Evolutionary conservation across 768 basidiomycete species (phyloP).

Genomic region (Amanita rimosa): DNA sequence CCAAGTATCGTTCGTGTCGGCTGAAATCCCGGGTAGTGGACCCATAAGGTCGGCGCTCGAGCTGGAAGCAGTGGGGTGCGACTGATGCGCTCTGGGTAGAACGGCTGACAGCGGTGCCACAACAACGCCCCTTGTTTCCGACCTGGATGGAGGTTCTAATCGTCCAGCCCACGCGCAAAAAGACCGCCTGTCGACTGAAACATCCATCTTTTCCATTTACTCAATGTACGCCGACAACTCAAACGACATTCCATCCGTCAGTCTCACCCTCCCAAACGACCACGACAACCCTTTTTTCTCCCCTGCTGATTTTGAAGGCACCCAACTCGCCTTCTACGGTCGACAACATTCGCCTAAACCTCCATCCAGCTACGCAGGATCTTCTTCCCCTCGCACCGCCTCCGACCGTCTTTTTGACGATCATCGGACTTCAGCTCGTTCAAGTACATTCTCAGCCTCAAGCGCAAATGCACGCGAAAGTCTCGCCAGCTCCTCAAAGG

Average conservation of each 20-base stretch:
- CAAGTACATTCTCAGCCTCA: conserved; percentile 21
- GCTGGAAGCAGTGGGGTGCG: background rate
- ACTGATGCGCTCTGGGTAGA: conserved; percentile 2
- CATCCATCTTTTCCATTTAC: conserved; percentile 75
- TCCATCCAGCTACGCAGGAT: conserved; percentile 20
- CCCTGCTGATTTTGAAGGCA: conserved; percentile 15
- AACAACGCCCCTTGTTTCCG: background rate
- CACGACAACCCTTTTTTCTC: conserved; percentile 16
- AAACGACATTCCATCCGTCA: conserved; percentile 20
- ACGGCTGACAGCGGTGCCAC: background rate
- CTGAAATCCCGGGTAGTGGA: background rate
- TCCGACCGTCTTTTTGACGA: conserved; percentile 22
- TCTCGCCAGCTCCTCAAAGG: conserved; percentile 13
- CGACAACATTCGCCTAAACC: conserved; percentile 9
- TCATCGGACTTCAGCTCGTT: conserved; percentile 18
- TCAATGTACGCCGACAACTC: conserved; percentile 72
- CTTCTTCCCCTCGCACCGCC: conserved; percentile 19
- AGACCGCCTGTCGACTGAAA: conserved; percentile 53
- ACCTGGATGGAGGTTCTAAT: conserved; percentile 26
- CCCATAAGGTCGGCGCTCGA: too few relatives aligned
- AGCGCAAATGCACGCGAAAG: conserved; percentile 11
- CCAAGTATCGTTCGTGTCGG: too few relatives aligned
- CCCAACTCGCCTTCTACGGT: conserved; percentile 22
- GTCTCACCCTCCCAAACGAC: conserved; percentile 19
- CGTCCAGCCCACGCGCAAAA: conserved; percentile 15